Percentiles rank a stretch among this genome's conserved stretches.
These are phyloP conservation scores for Thraustochytrium sp. DNA, from an alignment of 352 stramenopile genomes.

Conservation along the genomic window DNA sequence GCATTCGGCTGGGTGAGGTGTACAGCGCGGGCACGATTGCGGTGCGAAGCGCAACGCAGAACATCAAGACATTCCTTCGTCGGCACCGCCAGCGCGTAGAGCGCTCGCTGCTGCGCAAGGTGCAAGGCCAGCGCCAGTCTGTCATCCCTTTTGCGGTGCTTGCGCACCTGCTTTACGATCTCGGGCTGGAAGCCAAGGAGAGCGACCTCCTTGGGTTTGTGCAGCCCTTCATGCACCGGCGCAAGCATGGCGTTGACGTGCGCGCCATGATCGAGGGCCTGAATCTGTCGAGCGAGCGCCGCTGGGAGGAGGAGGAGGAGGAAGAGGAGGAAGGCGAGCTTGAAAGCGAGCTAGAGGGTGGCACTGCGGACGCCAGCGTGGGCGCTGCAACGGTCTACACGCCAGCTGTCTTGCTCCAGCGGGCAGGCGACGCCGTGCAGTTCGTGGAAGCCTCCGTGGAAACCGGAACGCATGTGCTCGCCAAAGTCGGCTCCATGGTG, in stretches of 20 bases:
- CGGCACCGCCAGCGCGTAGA: not conserved
- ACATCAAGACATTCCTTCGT: not conserved
- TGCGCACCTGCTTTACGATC: not conserved
- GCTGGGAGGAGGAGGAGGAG: not conserved
- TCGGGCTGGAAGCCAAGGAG: not conserved
- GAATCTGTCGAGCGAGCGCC: not conserved
- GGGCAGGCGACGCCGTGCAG: not conserved
- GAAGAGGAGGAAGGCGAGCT: not conserved
- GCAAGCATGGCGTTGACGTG: not conserved
- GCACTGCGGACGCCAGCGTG: not conserved
- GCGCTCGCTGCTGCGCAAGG: not conserved
- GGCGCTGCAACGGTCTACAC: not conserved
- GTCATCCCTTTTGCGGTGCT: not conserved
- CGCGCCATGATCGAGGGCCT: not conserved
- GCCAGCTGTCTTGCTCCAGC: not conserved
- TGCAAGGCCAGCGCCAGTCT: not conserved
- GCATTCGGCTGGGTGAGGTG: not conserved
- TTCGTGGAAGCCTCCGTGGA: not conserved
- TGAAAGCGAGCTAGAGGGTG: no score
- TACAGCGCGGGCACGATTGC: not conserved
- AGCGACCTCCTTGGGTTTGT: not conserved
- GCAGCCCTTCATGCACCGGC: constrained; percentile 6
- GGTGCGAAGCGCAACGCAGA: not conserved
- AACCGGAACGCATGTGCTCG: not conserved
- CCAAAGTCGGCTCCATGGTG: not conserved